These are phyloP conservation scores for Diaporthe humulicola DNA, from an alignment of 2,329 filamentous ascomycete species.

Conservation along the genomic window DNA sequence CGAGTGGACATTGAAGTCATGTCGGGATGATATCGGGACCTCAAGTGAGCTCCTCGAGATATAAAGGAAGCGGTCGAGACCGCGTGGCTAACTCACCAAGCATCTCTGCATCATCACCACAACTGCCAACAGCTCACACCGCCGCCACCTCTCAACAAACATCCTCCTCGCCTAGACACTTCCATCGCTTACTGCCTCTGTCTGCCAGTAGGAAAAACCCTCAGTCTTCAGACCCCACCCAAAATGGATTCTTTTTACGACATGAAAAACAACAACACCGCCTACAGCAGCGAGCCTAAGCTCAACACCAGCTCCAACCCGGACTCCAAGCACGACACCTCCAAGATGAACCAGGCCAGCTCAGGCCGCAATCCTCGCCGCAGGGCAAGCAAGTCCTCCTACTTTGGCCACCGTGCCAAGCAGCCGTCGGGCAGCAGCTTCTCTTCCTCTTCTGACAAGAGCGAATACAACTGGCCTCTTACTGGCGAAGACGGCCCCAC, in stretches of 20 bases:
- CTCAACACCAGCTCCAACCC: not conserved
- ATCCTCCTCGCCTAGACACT: not conserved
- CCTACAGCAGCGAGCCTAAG: conserved; percentile 12
- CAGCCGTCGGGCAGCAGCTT: conserved; percentile 17
- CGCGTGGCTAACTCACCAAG: conserved; percentile 4
- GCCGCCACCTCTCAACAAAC: conserved; percentile 15
- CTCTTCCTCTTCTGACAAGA: conserved; percentile 25
- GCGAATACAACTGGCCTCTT: conserved; percentile 15
- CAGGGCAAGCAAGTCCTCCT: conserved; percentile 29
- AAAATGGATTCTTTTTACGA: conserved; percentile 28
- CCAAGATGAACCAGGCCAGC: conserved; percentile 2
- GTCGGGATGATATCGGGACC: conserved; percentile 22
- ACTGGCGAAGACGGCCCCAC: conserved; percentile 10
- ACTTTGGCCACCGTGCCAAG: conserved; percentile 27
- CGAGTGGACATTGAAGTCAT: conserved; percentile 29
- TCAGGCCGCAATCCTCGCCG: conserved; percentile 7
- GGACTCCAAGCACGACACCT: conserved; percentile 12
- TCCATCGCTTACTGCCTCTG: not conserved
- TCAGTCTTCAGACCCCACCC: conserved; percentile 21
- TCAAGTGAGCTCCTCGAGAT: conserved; percentile 27
- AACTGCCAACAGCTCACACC: conserved; percentile 10
- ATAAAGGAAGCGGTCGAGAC: conserved; percentile 28
- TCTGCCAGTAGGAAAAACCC: not conserved
- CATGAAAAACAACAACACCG: conserved; percentile 22
- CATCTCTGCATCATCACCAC: conserved; percentile 15